Percentiles rank a stretch among this genome's conserved stretches.
phyloP scores from a whole-genome alignment of 164 flowering plant genomes.

The Stephania japonica region DNA sequence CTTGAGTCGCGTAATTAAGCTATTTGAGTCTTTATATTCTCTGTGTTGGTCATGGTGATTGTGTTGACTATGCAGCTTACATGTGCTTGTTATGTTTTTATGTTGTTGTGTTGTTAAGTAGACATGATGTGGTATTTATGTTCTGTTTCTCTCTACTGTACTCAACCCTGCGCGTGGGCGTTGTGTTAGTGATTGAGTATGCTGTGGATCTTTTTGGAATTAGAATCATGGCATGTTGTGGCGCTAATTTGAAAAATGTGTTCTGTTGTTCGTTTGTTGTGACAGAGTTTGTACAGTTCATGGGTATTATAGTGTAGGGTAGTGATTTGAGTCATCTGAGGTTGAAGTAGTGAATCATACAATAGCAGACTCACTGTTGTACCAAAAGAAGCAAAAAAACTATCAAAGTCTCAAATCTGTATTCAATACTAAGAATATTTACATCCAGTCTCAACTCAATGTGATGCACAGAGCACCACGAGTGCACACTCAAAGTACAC shows the following conservation, averaged over 20 bases:
- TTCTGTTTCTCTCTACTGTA: neutral
- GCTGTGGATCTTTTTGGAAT: neutral
- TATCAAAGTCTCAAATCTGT: too few relatives aligned
- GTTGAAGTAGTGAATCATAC: too few relatives aligned
- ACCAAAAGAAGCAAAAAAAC: too few relatives aligned
- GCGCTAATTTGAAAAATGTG: neutral
- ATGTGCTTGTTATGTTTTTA: conserved; percentile 7
- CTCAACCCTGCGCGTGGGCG: neutral
- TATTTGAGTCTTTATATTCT: neutral
- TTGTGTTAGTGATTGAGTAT: neutral
- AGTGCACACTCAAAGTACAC: too few relatives aligned
- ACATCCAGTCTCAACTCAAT: too few relatives aligned
- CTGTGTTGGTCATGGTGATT: neutral
- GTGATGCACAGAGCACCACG: too few relatives aligned
- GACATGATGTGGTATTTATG: conserved; percentile 15
- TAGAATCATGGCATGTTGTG: neutral
- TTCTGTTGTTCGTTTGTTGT: too few relatives aligned
- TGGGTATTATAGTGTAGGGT: too few relatives aligned
- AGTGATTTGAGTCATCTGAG: too few relatives aligned
- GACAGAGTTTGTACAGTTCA: too few relatives aligned
- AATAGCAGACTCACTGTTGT: too few relatives aligned
- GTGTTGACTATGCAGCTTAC: conserved; percentile 10
- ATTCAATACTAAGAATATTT: too few relatives aligned
- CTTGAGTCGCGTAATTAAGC: neutral
- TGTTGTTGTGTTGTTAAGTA: conserved; percentile 10